Evolutionary conservation across 441 rosid species (phyloP), one percentile per base, ranked within the genome.

Genomic region (Theobroma grandiflorum): DNA sequence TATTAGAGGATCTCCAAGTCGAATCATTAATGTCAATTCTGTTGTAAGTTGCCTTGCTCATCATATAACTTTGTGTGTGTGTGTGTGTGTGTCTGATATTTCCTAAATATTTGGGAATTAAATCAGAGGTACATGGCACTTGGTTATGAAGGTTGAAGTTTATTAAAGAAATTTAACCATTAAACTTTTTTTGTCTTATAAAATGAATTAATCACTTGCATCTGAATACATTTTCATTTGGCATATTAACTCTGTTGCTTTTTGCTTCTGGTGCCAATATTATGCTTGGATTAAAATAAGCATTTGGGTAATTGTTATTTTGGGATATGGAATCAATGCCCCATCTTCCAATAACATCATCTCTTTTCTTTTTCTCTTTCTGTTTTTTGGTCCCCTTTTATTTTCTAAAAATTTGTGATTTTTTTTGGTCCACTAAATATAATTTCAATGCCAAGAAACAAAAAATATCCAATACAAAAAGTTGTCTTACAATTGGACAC

Each of bases 11-110:
- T 92, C 97, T 88, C 98, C 99, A 31, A 91, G 99, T 88, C 93
- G 99, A 80, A 89, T 94, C 83, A 85, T 97, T 73, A 97, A 97
- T 84, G 95, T 95, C 81, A 97, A 97, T 87, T 97, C 99, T 77
- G 90, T 97, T 84, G 99, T 97, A 90, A 97, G 99, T 88, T 76
- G 62, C 65, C 22, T 2, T 61, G 58, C 53, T 14, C 35, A 22
- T 74, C 38, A 40, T 3, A 72, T 45, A 1, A 68, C 12, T 33
- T 67, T 40, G 50, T 20, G 33, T 58, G 33, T 58, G 58, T 8
- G 49, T 45, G 3, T 45, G 10, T 45, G 11, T 45, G 49, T 45
- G 11, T 45, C 49, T 8, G 49, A 8, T 45, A 45, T 45, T 52
- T 16, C 16, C 57, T 43, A 5, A 5, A 1, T 6, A 5, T 43